Evolutionary conservation across 2,329 filamentous ascomycete species (phyloP), one percentile per base, ranked within the genome.

Genomic region (Hymenoscyphus repandus): DNA sequence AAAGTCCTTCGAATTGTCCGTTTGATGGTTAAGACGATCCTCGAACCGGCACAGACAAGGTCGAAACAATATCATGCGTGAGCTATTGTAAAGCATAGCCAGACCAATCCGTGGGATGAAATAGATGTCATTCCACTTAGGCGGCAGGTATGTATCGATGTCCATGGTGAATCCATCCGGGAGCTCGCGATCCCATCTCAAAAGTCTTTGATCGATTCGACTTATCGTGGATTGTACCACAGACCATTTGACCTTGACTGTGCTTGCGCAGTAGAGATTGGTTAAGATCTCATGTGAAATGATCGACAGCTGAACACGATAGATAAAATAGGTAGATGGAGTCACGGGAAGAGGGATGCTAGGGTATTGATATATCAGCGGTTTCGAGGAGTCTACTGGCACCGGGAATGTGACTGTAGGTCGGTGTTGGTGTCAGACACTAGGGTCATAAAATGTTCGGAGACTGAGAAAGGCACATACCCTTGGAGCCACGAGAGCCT

Each of bases 41-140:
- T 62, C 55, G 36, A 62, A 59, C 2, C 54, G 58, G 32, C 62
- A 64, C 3, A 64, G 54, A 41, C 52, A 62, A 1, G 62, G 62
- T 15, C 62, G 58, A 32, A 59, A 63, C 11, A 64, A 49, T 15
- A 62, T 54, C 58, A 64, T 64, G 9, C 59, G 56, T 18, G 55
- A 57, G 22, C 50, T 54, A 36, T 52, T 53, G 27, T 54, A 60
- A 9, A 58, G 42, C 54, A 64, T 58, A 9, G 57, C 58, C 1
- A 64, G 49, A 1, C 59, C 58, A 15, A 53, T 57, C 5, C 58
- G 51, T 6, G 39, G 46, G 2, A 55, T 17, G 3, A 53, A 49
- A 20, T 54, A 42, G 13, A 43, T 48, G 27, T 59, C 47, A 12
- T 45, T 42, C 45, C 51, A 53, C 27, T 60, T 47, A 1, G 56